Conservation (phyloP, 345 rosid genomes). For the Turritis glabra region DNA sequence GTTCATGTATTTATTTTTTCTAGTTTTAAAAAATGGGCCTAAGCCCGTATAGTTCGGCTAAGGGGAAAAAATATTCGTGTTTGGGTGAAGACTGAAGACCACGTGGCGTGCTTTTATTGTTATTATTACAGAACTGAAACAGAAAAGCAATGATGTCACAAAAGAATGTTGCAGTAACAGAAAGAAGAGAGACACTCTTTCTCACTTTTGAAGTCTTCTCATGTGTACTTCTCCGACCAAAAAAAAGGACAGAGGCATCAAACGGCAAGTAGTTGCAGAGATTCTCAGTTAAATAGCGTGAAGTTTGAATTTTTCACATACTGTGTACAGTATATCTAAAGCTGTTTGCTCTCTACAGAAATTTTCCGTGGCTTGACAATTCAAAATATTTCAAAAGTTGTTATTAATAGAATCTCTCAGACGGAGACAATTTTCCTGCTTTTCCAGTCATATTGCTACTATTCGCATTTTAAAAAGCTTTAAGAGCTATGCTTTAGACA, state of each 20-base stretch:
- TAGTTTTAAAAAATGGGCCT: too few species aligned
- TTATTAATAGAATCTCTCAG: slow-evolving; percentile 16
- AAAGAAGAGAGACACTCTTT: neutral
- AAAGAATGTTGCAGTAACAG: slow-evolving; percentile 24
- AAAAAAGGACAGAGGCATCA: neutral
- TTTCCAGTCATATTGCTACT: neutral
- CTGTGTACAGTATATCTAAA: neutral
- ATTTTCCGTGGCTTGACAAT: slow-evolving; percentile 11
- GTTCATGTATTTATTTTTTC: too few species aligned
- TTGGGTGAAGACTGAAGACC: too few species aligned
- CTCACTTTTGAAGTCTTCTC: slow-evolving; percentile 14
- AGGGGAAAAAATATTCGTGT: too few species aligned
- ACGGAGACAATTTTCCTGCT: neutral
- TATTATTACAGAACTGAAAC: neutral
- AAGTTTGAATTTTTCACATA: neutral
- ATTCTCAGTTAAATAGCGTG: slow-evolving; percentile 13
- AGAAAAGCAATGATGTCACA: slow-evolving; percentile 25
- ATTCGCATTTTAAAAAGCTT: neutral
- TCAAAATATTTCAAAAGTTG: neutral
- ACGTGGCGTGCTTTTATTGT: too few species aligned
- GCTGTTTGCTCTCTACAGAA: slow-evolving; percentile 7
- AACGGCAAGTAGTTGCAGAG: slow-evolving; percentile 19
- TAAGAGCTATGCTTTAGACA: neutral
- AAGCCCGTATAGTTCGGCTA: too few species aligned
- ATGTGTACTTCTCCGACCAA: neutral